Percentiles rank a stretch among this genome's conserved stretches.
Conservation (phyloP, 2,329 filamentous ascomycete species). For the Trichophyton rubrum region DNA sequence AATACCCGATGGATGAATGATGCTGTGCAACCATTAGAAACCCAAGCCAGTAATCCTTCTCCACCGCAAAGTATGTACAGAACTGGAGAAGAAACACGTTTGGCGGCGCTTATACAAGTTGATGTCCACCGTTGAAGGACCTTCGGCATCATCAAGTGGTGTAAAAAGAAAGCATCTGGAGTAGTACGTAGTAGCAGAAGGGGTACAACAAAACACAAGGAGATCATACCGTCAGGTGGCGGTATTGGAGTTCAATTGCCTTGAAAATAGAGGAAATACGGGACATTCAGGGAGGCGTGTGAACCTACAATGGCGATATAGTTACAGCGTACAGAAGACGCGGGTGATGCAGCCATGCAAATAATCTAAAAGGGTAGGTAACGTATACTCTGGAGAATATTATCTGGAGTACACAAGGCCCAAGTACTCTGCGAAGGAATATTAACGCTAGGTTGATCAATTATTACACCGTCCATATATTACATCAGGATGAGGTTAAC, state of each 20-base stretch:
- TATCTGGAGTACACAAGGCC: not conserved
- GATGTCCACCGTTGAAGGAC: not conserved
- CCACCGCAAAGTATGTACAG: not conserved
- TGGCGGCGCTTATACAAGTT: not conserved
- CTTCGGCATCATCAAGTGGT: not conserved
- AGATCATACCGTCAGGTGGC: not conserved
- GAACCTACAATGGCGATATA: not conserved
- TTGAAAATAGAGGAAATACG: not conserved
- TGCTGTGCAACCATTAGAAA: not conserved
- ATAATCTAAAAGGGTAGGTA: not conserved
- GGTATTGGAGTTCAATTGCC: not conserved
- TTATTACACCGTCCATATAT: not conserved
- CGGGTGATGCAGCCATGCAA: not conserved
- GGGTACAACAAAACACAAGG: not conserved
- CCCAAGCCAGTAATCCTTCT: not conserved
- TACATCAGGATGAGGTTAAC: not conserved
- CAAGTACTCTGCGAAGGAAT: not conserved
- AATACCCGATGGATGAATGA: not conserved
- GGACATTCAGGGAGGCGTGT: not conserved
- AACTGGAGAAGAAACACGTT: not conserved
- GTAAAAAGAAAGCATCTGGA: not conserved
- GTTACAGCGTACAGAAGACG: not conserved
- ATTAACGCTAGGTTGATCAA: not conserved
- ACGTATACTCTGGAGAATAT: not conserved
- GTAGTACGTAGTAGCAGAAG: not conserved